phyloP scores from a whole-genome alignment of 805 yeast genomes.

The Jamesozyma rosinii region DNA sequence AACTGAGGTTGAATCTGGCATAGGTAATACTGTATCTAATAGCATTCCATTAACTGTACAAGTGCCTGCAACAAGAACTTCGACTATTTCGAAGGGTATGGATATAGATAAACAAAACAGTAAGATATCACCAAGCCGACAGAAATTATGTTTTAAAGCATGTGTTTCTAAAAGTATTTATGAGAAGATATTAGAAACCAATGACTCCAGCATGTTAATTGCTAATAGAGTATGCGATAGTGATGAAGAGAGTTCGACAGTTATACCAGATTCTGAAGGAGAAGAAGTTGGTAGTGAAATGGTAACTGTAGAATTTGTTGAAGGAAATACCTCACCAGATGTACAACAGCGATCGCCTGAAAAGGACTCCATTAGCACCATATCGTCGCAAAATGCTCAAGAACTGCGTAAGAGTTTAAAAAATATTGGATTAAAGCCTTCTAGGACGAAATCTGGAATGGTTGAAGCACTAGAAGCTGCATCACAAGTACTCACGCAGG shows the following conservation, averaged over 20 bases:
- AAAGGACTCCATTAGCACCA: not conserved
- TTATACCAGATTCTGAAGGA: not conserved
- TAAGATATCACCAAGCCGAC: not conserved
- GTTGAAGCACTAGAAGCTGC: slow-evolving; percentile 22
- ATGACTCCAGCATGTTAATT: not conserved
- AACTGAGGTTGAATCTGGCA: not conserved
- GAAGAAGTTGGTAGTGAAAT: not conserved
- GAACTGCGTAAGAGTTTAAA: slow-evolving; percentile 19
- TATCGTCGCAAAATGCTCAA: slow-evolving; percentile 19
- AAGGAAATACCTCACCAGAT: not conserved
- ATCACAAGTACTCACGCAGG: slow-evolving; percentile 16
- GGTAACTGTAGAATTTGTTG: not conserved
- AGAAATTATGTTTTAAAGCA: no score
- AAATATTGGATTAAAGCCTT: slow-evolving; percentile 25
- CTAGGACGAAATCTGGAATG: slow-evolving; percentile 22
- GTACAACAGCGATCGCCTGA: not conserved
- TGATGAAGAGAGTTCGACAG: not conserved
- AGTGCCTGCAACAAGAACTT: slow-evolving; percentile 28
- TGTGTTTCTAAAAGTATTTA: not conserved
- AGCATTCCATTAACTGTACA: slow-evolving; percentile 11
- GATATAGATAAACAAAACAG: not conserved
- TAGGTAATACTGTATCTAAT: not conserved
- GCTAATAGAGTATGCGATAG: not conserved
- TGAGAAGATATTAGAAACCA: not conserved
- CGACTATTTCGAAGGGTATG: slow-evolving; percentile 10